Percentiles rank a stretch among this genome's conserved stretches.
phyloP scores from a whole-genome alignment of 352 stramenopile genomes.

The Elongisporangium prolatum region DNA sequence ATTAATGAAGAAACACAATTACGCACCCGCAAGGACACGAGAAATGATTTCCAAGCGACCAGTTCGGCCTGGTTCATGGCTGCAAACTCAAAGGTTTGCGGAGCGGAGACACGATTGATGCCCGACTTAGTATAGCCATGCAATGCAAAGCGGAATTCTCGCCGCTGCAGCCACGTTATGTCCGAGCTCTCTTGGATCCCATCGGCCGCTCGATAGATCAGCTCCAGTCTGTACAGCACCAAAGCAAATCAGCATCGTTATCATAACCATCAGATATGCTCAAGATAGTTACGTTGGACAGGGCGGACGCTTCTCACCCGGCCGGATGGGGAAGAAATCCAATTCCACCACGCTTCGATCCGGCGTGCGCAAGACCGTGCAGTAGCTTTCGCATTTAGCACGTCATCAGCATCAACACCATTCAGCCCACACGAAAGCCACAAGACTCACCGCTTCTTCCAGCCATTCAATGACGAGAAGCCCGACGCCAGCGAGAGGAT shows the following conservation, averaged over 20 bases:
- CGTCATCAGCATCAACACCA: neutral
- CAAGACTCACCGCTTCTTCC: slow-evolving; percentile 60
- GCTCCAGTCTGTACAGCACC: slow-evolving; percentile 23
- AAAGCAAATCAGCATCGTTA: neutral
- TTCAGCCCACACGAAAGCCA: neutral
- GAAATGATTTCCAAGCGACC: slow-evolving; percentile 65
- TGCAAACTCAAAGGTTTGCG: slow-evolving; percentile 64
- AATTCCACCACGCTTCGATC: slow-evolving; percentile 65
- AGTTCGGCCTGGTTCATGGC: slow-evolving; percentile 52
- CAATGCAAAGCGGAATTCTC: slow-evolving; percentile 63
- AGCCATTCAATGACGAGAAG: slow-evolving; percentile 70
- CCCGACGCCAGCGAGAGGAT: slow-evolving; percentile 72
- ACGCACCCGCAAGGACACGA: slow-evolving; percentile 46
- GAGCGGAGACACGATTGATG: slow-evolving; percentile 54
- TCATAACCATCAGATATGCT: neutral
- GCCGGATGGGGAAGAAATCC: slow-evolving; percentile 75
- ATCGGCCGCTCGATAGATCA: slow-evolving; percentile 58
- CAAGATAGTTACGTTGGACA: slow-evolving; percentile 47
- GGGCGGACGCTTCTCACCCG: slow-evolving; percentile 60
- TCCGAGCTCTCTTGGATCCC: slow-evolving; percentile 53
- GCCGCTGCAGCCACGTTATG: slow-evolving; percentile 61
- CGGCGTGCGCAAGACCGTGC: slow-evolving; percentile 59
- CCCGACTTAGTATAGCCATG: slow-evolving; percentile 54
- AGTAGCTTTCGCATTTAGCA: slow-evolving; percentile 39
- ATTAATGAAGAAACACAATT: neutral